These are phyloP conservation scores for Podosphaera xanthii DNA, from an alignment of 2,329 filamentous ascomycete species.

Conservation along the genomic window DNA sequence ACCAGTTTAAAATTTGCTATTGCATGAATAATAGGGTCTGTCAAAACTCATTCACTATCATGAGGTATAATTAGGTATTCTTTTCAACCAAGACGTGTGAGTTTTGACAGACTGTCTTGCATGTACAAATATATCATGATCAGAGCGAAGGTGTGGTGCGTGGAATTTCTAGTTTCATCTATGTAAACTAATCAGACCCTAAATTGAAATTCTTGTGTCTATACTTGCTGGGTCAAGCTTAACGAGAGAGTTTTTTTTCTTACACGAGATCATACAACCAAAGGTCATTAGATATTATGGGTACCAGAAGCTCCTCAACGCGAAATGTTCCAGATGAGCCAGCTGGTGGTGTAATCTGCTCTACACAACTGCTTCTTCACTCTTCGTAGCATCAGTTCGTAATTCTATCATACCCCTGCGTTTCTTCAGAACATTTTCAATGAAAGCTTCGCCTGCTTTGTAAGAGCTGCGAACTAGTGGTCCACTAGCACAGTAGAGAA, in stretches of 20 bases:
- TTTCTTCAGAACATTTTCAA: slow-evolving; percentile 66
- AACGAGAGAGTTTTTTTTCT: not conserved
- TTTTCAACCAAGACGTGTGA: too few species aligned
- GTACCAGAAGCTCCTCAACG: not conserved
- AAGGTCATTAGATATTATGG: not conserved
- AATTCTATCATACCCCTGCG: slow-evolving; percentile 13
- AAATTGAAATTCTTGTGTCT: too few species aligned
- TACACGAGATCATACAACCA: not conserved
- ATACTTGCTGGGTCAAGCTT: not conserved
- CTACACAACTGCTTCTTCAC: slow-evolving; percentile 14
- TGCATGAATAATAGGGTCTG: too few species aligned
- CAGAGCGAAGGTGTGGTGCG: too few species aligned
- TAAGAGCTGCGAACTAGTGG: slow-evolving; percentile 87
- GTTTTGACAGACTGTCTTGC: too few species aligned
- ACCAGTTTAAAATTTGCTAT: too few species aligned
- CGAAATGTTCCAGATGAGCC: too few species aligned
- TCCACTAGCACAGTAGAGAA: slow-evolving; percentile 86
- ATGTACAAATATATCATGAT: too few species aligned
- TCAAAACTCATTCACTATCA: too few species aligned
- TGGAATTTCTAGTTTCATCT: too few species aligned
- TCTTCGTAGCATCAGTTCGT: slow-evolving; percentile 10
- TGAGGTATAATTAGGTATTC: too few species aligned
- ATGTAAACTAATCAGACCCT: too few species aligned
- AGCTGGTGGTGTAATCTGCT: not conserved
- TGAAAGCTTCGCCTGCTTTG: slow-evolving; percentile 95